Evolutionary conservation across 2,329 filamentous ascomycete species (phyloP).

Genomic region (Aspergillus ruber): DNA sequence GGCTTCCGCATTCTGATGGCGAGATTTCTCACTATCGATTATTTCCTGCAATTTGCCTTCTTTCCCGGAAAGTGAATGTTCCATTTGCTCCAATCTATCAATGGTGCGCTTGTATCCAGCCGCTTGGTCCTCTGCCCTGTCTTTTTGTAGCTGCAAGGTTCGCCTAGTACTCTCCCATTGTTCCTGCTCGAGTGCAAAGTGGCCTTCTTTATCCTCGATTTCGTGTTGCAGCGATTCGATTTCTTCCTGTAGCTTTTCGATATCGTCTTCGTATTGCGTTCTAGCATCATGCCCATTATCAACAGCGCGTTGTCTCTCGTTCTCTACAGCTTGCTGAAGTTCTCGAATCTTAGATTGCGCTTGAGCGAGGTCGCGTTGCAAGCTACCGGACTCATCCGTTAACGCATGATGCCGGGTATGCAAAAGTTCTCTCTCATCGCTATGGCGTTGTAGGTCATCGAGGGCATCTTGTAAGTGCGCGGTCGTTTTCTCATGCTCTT

Average conservation of each 20-base stretch:
- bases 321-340: slow-evolving; percentile 44
- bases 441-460: slow-evolving; percentile 53
- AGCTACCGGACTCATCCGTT: slow-evolving; percentile 57
- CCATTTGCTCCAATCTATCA: slow-evolving; percentile 61
- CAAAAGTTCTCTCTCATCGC: slow-evolving; percentile 61
- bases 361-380: slow-evolving; percentile 58
- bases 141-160: slow-evolving; percentile 58
- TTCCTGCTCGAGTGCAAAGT: slow-evolving; percentile 65
- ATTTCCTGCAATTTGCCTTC: slow-evolving; percentile 62
- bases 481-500: slow-evolving; percentile 36
- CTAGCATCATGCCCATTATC: slow-evolving; percentile 57
- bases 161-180: slow-evolving; percentile 65
- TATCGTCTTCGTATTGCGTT: slow-evolving; percentile 48
- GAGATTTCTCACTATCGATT: slow-evolving; percentile 63
- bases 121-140: slow-evolving; percentile 62
- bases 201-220: slow-evolving; percentile 62
- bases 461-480: slow-evolving; percentile 51
- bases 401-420: slow-evolving; percentile 64
- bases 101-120: slow-evolving; percentile 63
- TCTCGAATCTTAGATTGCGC: slow-evolving; percentile 40
- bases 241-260: slow-evolving; percentile 51
- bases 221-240: slow-evolving; percentile 58
- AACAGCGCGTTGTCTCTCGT: slow-evolving; percentile 52
- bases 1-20: slow-evolving; percentile 65
- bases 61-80: slow-evolving; percentile 61